These are phyloP conservation scores for Graphium sp. DNA, from an alignment of 2,329 filamentous ascomycete genomes.

Conservation along the genomic window DNA sequence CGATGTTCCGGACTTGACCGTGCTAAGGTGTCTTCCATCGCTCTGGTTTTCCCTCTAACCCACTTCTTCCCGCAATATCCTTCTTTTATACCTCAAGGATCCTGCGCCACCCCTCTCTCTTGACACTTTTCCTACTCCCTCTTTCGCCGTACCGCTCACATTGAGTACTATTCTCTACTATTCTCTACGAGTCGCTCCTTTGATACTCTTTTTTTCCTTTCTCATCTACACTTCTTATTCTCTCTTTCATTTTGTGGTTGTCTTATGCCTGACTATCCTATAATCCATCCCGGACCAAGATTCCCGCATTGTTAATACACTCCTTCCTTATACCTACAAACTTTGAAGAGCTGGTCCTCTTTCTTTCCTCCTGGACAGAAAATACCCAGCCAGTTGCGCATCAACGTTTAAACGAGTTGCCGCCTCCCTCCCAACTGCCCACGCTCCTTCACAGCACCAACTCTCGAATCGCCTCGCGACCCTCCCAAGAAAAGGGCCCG, in stretches of 20 bases:
- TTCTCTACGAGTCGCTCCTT: constrained; percentile 32
- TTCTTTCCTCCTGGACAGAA: constrained; percentile 19
- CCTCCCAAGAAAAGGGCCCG: too few species aligned
- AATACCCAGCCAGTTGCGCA: constrained; percentile 14
- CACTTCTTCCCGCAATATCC: constrained; percentile 15
- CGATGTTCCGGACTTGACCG: constrained; percentile 29
- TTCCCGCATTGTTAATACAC: constrained; percentile 8
- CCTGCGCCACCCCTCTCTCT: constrained; percentile 30
- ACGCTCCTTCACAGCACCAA: too few species aligned
- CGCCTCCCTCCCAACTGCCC: too few species aligned
- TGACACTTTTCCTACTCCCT: constrained; percentile 18
- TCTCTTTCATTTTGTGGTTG: constrained; percentile 4
- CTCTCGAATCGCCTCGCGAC: too few species aligned
- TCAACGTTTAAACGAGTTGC: constrained; percentile 20
- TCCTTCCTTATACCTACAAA: constrained; percentile 22
- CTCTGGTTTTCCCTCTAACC: constrained; percentile 5
- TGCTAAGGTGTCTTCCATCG: constrained; percentile 23
- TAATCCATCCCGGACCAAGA: too few species aligned
- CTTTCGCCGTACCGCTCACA: constrained; percentile 10
- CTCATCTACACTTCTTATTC: constrained; percentile 12
- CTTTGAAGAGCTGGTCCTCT: constrained; percentile 40
- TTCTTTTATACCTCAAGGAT: constrained; percentile 35
- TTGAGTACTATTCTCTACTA: constrained; percentile 3
- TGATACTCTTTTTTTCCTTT: constrained; percentile 12
- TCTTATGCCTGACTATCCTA: too few species aligned